Evolutionary conservation across 345 rosid genomes (phyloP).

Genomic region (Melaleuca alternifolia): DNA sequence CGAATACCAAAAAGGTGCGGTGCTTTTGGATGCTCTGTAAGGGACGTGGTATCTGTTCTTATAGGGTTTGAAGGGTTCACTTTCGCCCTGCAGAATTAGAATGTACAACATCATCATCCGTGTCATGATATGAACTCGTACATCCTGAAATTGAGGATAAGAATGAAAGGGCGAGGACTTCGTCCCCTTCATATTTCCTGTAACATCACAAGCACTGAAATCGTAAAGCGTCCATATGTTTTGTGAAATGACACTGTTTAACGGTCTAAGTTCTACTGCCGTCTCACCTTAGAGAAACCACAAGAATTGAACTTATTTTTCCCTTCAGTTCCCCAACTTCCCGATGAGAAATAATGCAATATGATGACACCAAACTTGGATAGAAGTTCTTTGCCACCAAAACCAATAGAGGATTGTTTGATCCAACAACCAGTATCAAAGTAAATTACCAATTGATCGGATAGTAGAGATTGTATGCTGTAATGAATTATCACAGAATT

Average conservation of each 20-base stretch:
- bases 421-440: not conserved
- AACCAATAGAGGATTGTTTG: not conserved
- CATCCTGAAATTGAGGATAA: not conserved
- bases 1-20: constrained; percentile 84
- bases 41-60: constrained; percentile 63
- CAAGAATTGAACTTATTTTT: not conserved
- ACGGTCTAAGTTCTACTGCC: not conserved
- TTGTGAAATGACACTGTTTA: not conserved
- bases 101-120: not conserved
- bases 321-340: not conserved
- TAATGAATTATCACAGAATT: not conserved
- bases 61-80: constrained; percentile 69
- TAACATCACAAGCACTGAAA: not conserved
- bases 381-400: not conserved
- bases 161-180: not conserved
- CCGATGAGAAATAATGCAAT: not conserved
- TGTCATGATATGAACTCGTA: not conserved
- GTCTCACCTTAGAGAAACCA: not conserved
- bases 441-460: not conserved
- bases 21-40: constrained; percentile 54
- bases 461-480: not conserved
- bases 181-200: not conserved
- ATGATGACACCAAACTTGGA: not conserved
- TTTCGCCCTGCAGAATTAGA: constrained; percentile 63
- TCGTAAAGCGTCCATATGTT: not conserved